Conservation (phyloP, 495 filamentous ascomycete genomes). For the Tetracladium setigerum region DNA sequence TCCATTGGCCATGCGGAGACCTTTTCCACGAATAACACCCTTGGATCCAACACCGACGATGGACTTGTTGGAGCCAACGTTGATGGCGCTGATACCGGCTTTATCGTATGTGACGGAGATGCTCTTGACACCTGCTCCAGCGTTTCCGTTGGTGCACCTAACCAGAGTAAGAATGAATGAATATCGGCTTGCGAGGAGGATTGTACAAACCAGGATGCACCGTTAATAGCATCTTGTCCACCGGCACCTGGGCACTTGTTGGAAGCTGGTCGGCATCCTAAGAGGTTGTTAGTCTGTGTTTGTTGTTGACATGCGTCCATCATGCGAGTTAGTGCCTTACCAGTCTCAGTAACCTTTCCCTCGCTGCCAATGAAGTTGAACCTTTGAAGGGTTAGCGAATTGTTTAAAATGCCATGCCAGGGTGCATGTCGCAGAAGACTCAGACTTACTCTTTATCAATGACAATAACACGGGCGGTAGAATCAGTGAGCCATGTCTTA, state of each 20-base stretch:
- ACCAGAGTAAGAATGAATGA: neutral
- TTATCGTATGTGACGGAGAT: slow-evolving; percentile 31
- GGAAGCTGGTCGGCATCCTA: slow-evolving; percentile 30
- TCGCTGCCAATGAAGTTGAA: slow-evolving; percentile 39
- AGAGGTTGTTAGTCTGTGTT: slow-evolving; percentile 34
- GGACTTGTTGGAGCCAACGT: slow-evolving; percentile 28
- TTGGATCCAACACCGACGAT: slow-evolving; percentile 25
- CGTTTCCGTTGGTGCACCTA: slow-evolving; percentile 6
- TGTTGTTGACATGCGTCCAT: too few species aligned
- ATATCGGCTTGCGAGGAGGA: slow-evolving; percentile 15
- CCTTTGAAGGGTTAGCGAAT: neutral
- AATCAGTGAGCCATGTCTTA: slow-evolving; percentile 28
- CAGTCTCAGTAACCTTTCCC: slow-evolving; percentile 33
- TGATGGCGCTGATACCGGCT: slow-evolving; percentile 24
- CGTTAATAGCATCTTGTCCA: slow-evolving; percentile 40
- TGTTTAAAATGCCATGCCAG: neutral
- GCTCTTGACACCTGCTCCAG: neutral
- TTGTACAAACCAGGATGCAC: slow-evolving; percentile 31
- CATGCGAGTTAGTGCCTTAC: slow-evolving; percentile 2
- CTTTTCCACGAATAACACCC: slow-evolving; percentile 32
- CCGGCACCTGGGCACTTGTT: slow-evolving; percentile 23
- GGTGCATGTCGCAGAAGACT: neutral
- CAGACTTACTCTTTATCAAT: slow-evolving; percentile 28
- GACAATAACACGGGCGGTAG: slow-evolving; percentile 38
- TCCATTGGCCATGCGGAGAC: slow-evolving; percentile 29